Evolutionary conservation across 2,329 filamentous ascomycete species (phyloP), one percentile per base, ranked within the genome.

Genomic region (Sarocladiaceae sp.): DNA sequence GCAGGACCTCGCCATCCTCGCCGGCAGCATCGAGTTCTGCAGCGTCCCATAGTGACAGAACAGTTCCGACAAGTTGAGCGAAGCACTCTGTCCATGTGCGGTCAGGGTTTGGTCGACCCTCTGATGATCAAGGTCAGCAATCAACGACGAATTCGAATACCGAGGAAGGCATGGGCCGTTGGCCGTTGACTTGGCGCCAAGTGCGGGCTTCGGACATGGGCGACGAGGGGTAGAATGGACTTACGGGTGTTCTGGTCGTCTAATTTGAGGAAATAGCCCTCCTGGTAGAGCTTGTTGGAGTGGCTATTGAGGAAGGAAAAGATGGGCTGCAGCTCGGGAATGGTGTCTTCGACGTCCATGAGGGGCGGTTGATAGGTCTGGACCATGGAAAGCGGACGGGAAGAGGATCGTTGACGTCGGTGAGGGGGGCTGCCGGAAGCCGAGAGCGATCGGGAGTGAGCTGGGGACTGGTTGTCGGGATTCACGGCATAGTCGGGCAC

Each of bases 41-140:
- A 19, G 91, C 90, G 65, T 98, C 91, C 93, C 93, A 98, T 41
- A 97, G 70, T 6, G 93, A 96, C 46, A 98, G 69, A 13, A 97
- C 88, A 2, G 93, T 97, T 52, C 93, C 93, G 15, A 96, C 88
- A 13, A 98, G 80, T 62, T 97, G 93, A 33, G 91, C 90, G 66
- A 97, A 98, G 65, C 88, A 96, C 70, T 98, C 93, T 29, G 85
- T 85, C 93, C 93, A 98, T 51, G 82, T 87, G 55, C 93, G 77
- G 64, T 96, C 90, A 33, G 77, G 66, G 59, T 91, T 94, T 10
- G 89, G 86, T 50, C 85, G 83, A 42, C 93, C 93, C 65, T 91
- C 89, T 95, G 63, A 20, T 47, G 42, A 39, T 10, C 4, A 18
- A n/a, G 4, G 27, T 33, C 26, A 43, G 40, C 40, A n/a, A 23